Conservation (phyloP, 768 basidiomycete genomes). For the Lactarius psammicola region DNA sequence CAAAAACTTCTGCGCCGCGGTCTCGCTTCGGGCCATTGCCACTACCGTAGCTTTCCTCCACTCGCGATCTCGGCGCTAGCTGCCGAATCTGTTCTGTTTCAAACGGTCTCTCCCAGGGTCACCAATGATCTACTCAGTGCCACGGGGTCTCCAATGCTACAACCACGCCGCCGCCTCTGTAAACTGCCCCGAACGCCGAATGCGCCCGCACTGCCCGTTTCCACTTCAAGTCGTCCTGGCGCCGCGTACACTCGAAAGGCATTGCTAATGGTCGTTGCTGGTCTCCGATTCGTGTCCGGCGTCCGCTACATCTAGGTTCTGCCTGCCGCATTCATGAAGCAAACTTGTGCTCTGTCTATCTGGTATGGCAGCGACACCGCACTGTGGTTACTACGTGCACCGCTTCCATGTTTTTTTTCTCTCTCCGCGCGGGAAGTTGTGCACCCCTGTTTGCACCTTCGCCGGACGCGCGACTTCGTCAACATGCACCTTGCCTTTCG, state of each 20-base stretch:
- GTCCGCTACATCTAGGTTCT: neutral
- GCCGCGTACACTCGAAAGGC: neutral
- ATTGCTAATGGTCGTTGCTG: neutral
- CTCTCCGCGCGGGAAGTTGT: conserved; percentile 17
- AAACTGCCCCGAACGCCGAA: neutral
- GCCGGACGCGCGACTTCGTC: conserved; percentile 6
- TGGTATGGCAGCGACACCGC: neutral
- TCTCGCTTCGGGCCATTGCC: neutral
- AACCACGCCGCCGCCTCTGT: neutral
- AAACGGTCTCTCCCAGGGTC: neutral
- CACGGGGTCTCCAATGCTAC: neutral
- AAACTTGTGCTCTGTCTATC: neutral
- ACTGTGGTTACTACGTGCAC: neutral
- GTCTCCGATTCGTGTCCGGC: neutral
- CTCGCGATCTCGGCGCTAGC: neutral
- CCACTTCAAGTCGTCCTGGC: neutral
- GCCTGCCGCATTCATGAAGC: neutral
- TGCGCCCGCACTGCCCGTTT: neutral
- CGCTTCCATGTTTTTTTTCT: neutral
- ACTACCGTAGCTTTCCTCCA: neutral
- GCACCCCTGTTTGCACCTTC: conserved; percentile 24
- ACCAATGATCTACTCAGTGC: neutral
- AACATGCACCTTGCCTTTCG: neutral
- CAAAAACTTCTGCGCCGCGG: neutral
- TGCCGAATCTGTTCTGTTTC: neutral